These are phyloP conservation scores for Tylopilus intermedius DNA, from an alignment of 768 basidiomycete species.

Conservation along the genomic window DNA sequence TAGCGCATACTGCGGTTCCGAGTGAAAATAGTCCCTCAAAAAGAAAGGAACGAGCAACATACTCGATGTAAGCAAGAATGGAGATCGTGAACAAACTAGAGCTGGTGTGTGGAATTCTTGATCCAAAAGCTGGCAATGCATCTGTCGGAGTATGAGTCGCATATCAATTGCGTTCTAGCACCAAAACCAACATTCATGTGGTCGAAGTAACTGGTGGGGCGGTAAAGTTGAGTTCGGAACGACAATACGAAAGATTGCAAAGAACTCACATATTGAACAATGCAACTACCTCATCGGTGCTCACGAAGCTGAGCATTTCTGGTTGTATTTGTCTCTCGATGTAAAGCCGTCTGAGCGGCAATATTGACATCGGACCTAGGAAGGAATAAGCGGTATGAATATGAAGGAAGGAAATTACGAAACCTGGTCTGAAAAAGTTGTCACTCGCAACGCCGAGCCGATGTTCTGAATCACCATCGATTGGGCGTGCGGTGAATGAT, in stretches of 20 bases:
- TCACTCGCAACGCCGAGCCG: constrained; percentile 79
- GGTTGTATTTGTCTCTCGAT: constrained; percentile 90
- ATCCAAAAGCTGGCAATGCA: constrained; percentile 78
- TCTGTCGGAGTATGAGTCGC: constrained; percentile 37
- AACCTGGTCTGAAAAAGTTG: constrained; percentile 90
- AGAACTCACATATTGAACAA: constrained; percentile 80
- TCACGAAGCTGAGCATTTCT: constrained; percentile 86
- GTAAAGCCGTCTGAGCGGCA: constrained; percentile 75
- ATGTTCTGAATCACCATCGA: constrained; percentile 36
- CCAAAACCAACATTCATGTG: constrained; percentile 58
- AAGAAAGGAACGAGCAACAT: constrained; percentile 27
- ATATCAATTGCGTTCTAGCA: constrained; percentile 1
- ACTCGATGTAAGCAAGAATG: constrained; percentile 93
- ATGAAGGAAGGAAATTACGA: constrained; percentile 15
- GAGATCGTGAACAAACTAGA: constrained; percentile 88
- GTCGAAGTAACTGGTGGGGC: constrained; percentile 58
- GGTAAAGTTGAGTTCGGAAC: constrained; percentile 4
- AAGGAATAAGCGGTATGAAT: constrained; percentile 6
- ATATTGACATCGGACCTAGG: constrained; percentile 79
- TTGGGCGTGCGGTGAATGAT: constrained; percentile 36
- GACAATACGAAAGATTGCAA: not conserved
- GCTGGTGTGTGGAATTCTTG: constrained; percentile 90
- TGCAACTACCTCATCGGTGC: constrained; percentile 84
- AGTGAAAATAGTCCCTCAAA: constrained; percentile 1
- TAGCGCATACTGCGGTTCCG: constrained; percentile 73